Evolutionary conservation across 768 basidiomycete species (phyloP), one percentile per base, ranked within the genome.

Genomic region (Trametes elegans): DNA sequence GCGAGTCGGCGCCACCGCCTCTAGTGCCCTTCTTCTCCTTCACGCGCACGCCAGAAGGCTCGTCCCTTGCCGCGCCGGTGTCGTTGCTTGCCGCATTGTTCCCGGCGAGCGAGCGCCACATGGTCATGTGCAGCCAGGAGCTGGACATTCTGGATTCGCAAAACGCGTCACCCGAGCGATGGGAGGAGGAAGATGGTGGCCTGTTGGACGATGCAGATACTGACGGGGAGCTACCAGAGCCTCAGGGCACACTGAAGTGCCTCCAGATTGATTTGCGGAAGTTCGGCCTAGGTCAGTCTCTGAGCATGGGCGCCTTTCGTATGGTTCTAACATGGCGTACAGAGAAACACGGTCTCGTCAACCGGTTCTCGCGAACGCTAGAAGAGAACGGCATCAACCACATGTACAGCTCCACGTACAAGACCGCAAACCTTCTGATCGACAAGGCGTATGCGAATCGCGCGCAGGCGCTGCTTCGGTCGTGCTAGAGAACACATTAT

Each of bases 361-460:
- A 82, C 66, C 81, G 83, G 34, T 89, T 88, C 65, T 88, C 89
- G 19, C 80, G 80, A 7, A 79, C 88, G 19, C 79, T 91, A 11
- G 85, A 87, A 53, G 76, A 81, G 60, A 85, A 85, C 62, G 80
- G 81, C 10, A 85, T 92, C 66, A 88, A 90, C 70, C 87, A 90
- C 65, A 86, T 91, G 81, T 91, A 90, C 66, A 87, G 84, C 53
- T 88, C 87, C 39, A 90, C 89, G n/a, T 86, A 83, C 66, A 88
- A 88, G 71, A 87, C 86, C 6, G 89, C 89, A 52, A 91, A 92
- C 69, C 69, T 92, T 28, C 73, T 90, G 62, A 88, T 90, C 62
- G 76, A 82, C 54, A 84, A 80, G 74, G 73, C 68, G 59, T 76
- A 85, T 54, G 79, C 83, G 7, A 67, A 70, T 31, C 80, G 80